Base-by-base conservation (phyloP, 2,329 filamentous ascomycete genomes). In the Erysiphe neolycopersici region DNA sequence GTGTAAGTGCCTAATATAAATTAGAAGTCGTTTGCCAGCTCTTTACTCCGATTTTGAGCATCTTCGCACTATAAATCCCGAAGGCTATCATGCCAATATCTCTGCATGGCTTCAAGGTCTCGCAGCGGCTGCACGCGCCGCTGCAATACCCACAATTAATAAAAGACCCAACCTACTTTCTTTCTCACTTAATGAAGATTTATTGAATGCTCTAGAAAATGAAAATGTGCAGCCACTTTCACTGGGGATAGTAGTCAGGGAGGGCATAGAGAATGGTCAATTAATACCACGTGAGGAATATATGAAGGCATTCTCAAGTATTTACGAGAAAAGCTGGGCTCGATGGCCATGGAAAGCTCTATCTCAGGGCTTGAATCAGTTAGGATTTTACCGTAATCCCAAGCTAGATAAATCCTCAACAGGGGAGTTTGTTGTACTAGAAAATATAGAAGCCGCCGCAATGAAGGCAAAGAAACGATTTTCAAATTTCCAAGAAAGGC, bases 41-140 rank as follows among this genome's bases (percentile, higher is more conserved):
- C 73, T 93, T 39, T 93, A 91, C 62, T 85, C 83, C 41, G 84
- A 93, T 58, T 92, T 93, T 56, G 66, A 73, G 33, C 61, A 71
- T 5, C 82, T 87, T 51, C 69, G 69, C 52, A 71, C 69, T 35
- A 71, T 79, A 18, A 92, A 93, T 55, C 81, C 83, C 1, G 82
- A 91, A 58, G 83, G 82, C 53, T 93, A 83, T 62, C 62, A 66
- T 17, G 81, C 83, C 38, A 93, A 93, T 57, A 65, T 82, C 37
- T 62, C 68, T 6, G 80, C 82, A 43, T 93, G 84, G 84, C 73
- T 76, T 46, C 69, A 70, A 35, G 83, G 75, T 2, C 66, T 93
- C 37, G 67, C 71, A n/a, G 65, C 71, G 43, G 78, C 83, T 1
- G 67, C 76, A 0, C 65, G 71, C 48, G 69, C 68, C 16, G 83